phyloP scores from a whole-genome alignment of 2,329 filamentous ascomycete genomes.

The Monosporascus ibericus region DNA sequence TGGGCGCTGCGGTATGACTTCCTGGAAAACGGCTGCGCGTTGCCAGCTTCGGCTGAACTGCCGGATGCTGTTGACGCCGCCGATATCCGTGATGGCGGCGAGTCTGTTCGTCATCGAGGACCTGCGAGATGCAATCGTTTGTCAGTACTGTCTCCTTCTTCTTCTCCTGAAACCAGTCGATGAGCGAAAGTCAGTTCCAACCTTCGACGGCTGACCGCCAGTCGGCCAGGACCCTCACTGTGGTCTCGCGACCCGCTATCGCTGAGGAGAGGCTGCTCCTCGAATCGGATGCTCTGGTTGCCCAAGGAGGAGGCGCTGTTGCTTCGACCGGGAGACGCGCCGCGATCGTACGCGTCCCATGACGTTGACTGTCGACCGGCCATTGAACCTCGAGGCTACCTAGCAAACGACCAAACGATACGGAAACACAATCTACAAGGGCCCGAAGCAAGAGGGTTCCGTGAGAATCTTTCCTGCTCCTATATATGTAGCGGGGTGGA shows the following conservation, averaged over 20 bases:
- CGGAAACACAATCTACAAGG: too few species aligned
- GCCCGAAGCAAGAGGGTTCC: too few species aligned
- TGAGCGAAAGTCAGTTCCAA: slow-evolving; percentile 17
- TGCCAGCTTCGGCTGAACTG: slow-evolving; percentile 93
- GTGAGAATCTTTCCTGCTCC: too few species aligned
- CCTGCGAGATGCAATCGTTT: slow-evolving; percentile 30
- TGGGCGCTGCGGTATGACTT: slow-evolving; percentile 74
- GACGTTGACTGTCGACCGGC: slow-evolving; percentile 21
- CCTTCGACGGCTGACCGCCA: slow-evolving; percentile 30
- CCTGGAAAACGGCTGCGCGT: slow-evolving; percentile 79
- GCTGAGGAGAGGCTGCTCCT: slow-evolving; percentile 41
- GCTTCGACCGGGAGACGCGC: slow-evolving; percentile 31
- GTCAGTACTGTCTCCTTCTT: neutral
- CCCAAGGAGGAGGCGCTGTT: slow-evolving; percentile 35
- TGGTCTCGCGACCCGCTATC: slow-evolving; percentile 24
- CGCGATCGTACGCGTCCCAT: slow-evolving; percentile 42
- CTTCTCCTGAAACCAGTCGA: neutral
- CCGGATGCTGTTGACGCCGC: slow-evolving; percentile 88
- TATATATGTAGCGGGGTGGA: too few species aligned
- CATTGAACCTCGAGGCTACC: slow-evolving; percentile 13
- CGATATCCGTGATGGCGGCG: slow-evolving; percentile 60
- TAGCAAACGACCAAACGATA: neutral
- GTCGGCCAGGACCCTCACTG: slow-evolving; percentile 26
- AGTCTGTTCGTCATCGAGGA: slow-evolving; percentile 55
- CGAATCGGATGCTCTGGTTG: slow-evolving; percentile 35